Evolutionary conservation across 108 stramenopile species (phyloP), one percentile per base, ranked within the genome.

Genomic region (Discostella stelligeroides): DNA sequence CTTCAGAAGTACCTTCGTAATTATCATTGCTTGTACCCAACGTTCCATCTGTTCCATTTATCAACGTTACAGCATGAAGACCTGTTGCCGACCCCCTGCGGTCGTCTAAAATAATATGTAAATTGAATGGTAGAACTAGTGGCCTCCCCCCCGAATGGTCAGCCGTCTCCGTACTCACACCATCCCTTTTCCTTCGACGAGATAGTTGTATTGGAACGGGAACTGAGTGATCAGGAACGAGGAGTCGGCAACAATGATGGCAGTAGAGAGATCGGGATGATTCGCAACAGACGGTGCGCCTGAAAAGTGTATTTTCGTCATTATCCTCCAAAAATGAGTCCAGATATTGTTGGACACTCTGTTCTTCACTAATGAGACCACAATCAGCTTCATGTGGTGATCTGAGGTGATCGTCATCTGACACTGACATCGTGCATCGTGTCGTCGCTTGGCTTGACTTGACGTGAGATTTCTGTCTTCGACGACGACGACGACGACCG

Each of bases 91-190:
- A 79, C 0, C 74, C 56, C 72, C 78, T 73, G 56, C 87, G 79
- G 65, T 91, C 90, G 21, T 88, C 85, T 54, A 91, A 56, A 14
- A 91, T 62, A 37, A 91, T 72, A 51, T 91, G 86, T 24, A 91
- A 45, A 56, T 84, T 58, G 66, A 86, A 87, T 27, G 88, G 88
- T 30, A 89, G 53, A 21, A 37, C 63, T 24, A 84, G 70, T 38
- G 71, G 51, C 42, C 81, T 47, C 34, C 59, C 60, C 20, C 51
- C 39, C 25, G 27, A 45, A 13, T 29, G 21, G 20, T 68, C 25
- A 29, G 29, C 34, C 54, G 24, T 29, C 7, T 38, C 30, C 13
- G 12, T 40, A 18, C 39, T 18, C n/a, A 13, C 2, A 7, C 17
- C 13, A 34, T 29, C 13, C 0, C 30, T 28, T 58, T 27, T 59